These are phyloP conservation scores for Camelina sativa DNA, from an alignment of 345 rosid genomes.

Conservation along the genomic window DNA sequence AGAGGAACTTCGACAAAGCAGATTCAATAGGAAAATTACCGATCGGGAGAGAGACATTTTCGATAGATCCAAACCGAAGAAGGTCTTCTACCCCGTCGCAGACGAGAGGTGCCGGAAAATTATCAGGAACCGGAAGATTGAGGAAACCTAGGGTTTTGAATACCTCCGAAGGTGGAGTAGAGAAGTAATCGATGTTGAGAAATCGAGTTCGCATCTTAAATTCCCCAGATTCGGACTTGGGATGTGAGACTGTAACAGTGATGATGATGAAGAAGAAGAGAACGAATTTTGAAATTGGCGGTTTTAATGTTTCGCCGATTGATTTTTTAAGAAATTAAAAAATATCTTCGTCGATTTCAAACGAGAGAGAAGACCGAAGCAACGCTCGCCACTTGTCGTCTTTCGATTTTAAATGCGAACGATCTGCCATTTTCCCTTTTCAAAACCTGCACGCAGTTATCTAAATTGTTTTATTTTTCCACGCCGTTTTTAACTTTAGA, in stretches of 20 bases:
- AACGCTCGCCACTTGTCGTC: slow-evolving; percentile 16
- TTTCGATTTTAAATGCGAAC: not conserved
- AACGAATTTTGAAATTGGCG: slow-evolving; percentile 53
- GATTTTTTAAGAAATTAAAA: slow-evolving; percentile 23
- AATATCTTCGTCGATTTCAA: slow-evolving; percentile 25
- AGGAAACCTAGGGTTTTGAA: slow-evolving; percentile 62
- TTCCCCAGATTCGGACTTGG: slow-evolving; percentile 8
- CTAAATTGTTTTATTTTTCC: not conserved
- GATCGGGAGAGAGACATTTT: slow-evolving; percentile 45
- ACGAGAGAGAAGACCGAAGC: not conserved
- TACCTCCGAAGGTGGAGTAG: slow-evolving; percentile 43
- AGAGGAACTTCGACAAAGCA: slow-evolving; percentile 63
- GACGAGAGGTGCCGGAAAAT: slow-evolving; percentile 41
- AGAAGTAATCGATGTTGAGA: slow-evolving; percentile 63
- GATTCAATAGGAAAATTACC: slow-evolving; percentile 51
- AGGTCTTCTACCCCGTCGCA: slow-evolving; percentile 33
- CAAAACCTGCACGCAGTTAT: not conserved
- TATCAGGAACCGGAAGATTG: slow-evolving; percentile 59
- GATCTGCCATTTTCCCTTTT: not conserved
- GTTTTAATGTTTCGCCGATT: slow-evolving; percentile 29
- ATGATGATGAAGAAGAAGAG: slow-evolving; percentile 17
- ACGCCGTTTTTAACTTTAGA: not conserved
- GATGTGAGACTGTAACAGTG: slow-evolving; percentile 10
- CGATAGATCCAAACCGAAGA: slow-evolving; percentile 45
- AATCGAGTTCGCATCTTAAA: slow-evolving; percentile 73